Base-by-base conservation (phyloP, 192 early-diverging fungal species). In the Mortierella antarctica region DNA sequence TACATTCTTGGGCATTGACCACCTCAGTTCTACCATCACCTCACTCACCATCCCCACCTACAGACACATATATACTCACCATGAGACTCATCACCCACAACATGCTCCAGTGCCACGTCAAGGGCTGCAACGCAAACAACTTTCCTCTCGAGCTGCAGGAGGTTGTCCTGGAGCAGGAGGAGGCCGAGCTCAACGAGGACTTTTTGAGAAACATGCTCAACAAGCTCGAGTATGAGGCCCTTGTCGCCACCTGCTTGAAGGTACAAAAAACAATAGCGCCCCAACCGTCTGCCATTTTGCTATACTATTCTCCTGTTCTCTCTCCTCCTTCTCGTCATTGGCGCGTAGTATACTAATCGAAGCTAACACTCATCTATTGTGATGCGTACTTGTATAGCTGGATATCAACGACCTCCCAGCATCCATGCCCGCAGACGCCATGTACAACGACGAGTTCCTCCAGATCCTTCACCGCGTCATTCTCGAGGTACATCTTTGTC, bases 51-150 rank as follows among this genome's bases (percentile, higher is more conserved):
- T 13, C 18, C 44, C 46, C 21, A 46, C 5, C 11, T 21, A 49
- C 3, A 11, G 21, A 40, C 39, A 49, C 10, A 64, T 31, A 56
- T 54, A 58, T 42, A 61, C 2, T 17, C 57, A 86, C 21, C 66
- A 94, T 93, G 91, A 91, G 97, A 86, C 93, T 99, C 70, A 91
- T 99, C 50, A 97, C 96, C 45, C 98, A 99, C 88, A 99, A 99
- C 84, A 95, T 99, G 95, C 90, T 99, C 62, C 95, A 96, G 87
- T 99, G 98, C 92, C 95, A 97, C 79, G 98, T 94, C 80, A 97
- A 96, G 84, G 91, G 91, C 85, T 99, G 98, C 89, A 91, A 88
- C n/a, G 87, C 86, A 70, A 91, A 93, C 80, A 95, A 94, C 86
- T 99, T 94, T 71, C 98, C 98, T n/a, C 89, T 99, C 18, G 86